A percentile compares a stretch with the other conserved stretches of the same genome.
Conservation (phyloP, 495 filamentous ascomycete species). For the Corynascus novoguineensis region DNA sequence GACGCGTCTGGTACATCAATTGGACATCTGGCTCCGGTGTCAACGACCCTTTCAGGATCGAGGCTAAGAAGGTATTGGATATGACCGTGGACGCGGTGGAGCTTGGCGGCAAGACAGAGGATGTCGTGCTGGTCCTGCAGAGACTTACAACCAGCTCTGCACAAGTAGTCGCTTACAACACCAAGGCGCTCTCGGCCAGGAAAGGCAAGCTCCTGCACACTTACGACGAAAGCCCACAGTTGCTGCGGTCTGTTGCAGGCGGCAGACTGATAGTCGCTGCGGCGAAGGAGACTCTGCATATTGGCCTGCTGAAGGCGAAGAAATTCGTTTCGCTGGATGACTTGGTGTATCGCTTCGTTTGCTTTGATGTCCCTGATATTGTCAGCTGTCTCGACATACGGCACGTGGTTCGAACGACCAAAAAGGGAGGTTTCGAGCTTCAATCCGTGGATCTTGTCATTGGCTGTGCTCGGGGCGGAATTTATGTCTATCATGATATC, state of each 20-base stretch:
- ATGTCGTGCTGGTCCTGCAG: slow-evolving; percentile 43
- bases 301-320: slow-evolving; percentile 32
- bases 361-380: slow-evolving; percentile 47
- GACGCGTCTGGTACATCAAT: slow-evolving; percentile 64
- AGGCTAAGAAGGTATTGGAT: slow-evolving; percentile 36
- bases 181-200: slow-evolving; percentile 19
- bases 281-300: slow-evolving; percentile 33
- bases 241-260: slow-evolving; percentile 28
- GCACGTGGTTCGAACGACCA: slow-evolving; percentile 23
- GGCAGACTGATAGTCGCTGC: slow-evolving; percentile 36
- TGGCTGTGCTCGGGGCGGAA: slow-evolving; percentile 66
- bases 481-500: slow-evolving; percentile 73
- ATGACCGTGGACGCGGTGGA: slow-evolving; percentile 42
- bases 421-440: slow-evolving; percentile 31
- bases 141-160: slow-evolving; percentile 22
- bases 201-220: slow-evolving; percentile 30
- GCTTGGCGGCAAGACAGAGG: slow-evolving; percentile 30
- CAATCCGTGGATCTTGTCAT: slow-evolving; percentile 61
- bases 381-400: slow-evolving; percentile 55
- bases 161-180: slow-evolving; percentile 41
- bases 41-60: slow-evolving; percentile 32
- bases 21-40: slow-evolving; percentile 59
- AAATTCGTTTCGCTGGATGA: slow-evolving; percentile 26
- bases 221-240: slow-evolving; percentile 27
- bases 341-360: slow-evolving; percentile 45